phyloP scores from a whole-genome alignment of 495 filamentous ascomycete genomes.

The Neurospora sp. region DNA sequence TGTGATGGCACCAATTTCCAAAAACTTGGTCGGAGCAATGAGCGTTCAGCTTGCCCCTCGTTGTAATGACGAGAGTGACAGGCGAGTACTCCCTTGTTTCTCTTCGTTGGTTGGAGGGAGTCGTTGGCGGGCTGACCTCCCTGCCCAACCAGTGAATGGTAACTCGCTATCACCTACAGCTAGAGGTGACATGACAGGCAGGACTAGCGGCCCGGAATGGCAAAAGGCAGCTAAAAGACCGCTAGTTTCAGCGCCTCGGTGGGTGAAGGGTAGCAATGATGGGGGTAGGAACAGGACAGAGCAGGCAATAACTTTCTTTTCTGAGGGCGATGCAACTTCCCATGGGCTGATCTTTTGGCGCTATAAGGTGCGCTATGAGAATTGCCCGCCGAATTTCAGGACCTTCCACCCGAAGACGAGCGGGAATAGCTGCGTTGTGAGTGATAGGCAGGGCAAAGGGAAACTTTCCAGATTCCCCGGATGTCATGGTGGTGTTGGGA shows the following conservation, averaged over 20 bases:
- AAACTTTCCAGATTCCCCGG: neutral
- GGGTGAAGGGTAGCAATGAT: neutral
- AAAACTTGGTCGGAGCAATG: conserved; percentile 17
- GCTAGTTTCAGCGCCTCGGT: neutral
- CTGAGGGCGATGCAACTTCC: neutral
- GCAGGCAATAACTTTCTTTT: neutral
- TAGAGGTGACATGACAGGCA: neutral
- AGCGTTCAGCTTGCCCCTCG: neutral
- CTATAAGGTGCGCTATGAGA: neutral
- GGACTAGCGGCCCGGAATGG: neutral
- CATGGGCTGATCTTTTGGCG: neutral
- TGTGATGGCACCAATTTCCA: conserved; percentile 7
- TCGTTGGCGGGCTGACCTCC: neutral
- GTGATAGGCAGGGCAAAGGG: neutral
- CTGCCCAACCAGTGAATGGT: neutral
- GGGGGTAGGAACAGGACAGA: neutral
- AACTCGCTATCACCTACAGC: neutral
- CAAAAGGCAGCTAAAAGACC: neutral
- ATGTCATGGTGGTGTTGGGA: neutral
- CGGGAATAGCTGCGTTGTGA: neutral
- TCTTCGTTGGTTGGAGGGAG: neutral
- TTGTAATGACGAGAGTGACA: neutral
- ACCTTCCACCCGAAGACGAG: neutral
- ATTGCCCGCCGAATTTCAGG: neutral
- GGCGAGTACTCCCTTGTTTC: neutral